phyloP scores from a whole-genome alignment of 805 yeast genomes.

The Torulaspora quercuum region DNA sequence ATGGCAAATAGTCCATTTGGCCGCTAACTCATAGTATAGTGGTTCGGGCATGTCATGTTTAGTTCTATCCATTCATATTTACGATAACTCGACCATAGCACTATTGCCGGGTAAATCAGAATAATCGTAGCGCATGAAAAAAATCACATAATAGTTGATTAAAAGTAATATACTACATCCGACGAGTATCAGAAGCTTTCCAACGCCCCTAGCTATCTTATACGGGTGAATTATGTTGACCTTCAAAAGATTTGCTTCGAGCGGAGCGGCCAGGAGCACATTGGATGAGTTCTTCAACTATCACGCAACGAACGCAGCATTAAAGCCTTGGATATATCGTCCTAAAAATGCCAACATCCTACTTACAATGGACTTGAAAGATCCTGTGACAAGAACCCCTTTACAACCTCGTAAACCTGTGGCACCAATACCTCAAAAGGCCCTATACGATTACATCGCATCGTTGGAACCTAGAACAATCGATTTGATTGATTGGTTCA shows the following conservation, averaged over 20 bases:
- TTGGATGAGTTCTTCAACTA: slow-evolving; percentile 36
- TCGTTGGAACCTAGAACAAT: slow-evolving; percentile 20
- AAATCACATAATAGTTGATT: slow-evolving; percentile 1
- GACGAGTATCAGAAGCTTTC: background rate
- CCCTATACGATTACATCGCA: slow-evolving; percentile 28
- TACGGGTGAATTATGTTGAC: too few relatives aligned
- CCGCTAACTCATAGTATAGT: too few relatives aligned
- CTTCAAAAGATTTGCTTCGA: slow-evolving; percentile 22
- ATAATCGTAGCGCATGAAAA: slow-evolving; percentile 2
- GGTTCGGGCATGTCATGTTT: too few relatives aligned
- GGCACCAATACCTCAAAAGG: slow-evolving; percentile 28
- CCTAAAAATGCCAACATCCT: slow-evolving; percentile 40
- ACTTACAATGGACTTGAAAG: slow-evolving; percentile 41
- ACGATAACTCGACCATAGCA: too few relatives aligned
- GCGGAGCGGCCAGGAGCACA: slow-evolving; percentile 24
- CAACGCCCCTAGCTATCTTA: too few relatives aligned
- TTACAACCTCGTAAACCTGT: slow-evolving; percentile 37
- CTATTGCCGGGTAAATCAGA: slow-evolving; percentile 4
- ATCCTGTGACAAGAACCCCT: slow-evolving; percentile 35
- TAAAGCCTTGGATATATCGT: slow-evolving; percentile 42
- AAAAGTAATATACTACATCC: background rate
- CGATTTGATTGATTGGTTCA: slow-evolving; percentile 27
- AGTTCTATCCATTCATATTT: too few relatives aligned
- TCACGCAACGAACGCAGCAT: slow-evolving; percentile 33
- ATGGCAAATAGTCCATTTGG: slow-evolving; percentile 25